Evolutionary conservation across 2,329 filamentous ascomycete species (phyloP).

Genomic region (Emmonsiellopsis sp.): DNA sequence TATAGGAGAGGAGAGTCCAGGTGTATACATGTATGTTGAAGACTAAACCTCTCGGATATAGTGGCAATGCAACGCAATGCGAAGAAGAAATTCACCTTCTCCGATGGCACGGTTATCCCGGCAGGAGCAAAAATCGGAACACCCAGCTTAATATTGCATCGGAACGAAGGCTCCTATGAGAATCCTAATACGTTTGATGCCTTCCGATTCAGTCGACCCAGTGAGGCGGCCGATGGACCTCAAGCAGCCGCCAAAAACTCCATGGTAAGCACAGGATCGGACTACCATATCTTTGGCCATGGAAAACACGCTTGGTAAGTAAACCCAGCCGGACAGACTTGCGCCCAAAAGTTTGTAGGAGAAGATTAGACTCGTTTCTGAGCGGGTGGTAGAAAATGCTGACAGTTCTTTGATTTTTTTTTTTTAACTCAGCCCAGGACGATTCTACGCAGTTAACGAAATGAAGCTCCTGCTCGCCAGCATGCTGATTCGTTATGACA

Average conservation of each 20-base stretch:
- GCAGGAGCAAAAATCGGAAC: not conserved
- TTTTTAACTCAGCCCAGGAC: not conserved
- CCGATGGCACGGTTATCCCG: not conserved
- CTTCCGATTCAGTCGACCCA: not conserved
- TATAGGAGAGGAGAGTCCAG: not conserved
- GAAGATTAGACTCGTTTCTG: no score
- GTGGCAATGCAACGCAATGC: not conserved
- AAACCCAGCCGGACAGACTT: no score
- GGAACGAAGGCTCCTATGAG: not conserved
- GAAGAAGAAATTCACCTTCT: not conserved
- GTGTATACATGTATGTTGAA: not conserved
- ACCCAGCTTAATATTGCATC: not conserved
- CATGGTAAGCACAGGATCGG: not conserved
- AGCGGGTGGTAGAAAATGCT: not conserved
- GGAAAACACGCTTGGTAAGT: not conserved
- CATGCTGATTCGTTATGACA: not conserved
- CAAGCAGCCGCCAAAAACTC: not conserved
- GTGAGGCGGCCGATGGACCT: not conserved
- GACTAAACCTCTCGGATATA: not conserved
- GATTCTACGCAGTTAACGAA: not conserved
- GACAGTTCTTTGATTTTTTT: not conserved
- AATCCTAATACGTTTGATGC: not conserved
- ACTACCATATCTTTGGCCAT: not conserved
- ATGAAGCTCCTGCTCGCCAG: not conserved
- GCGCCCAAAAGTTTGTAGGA: not conserved